Percentiles rank a stretch among this genome's conserved stretches.
Evolutionary conservation across 129 eudicot genomes (phyloP).

Genomic region (Arctium minus): DNA sequence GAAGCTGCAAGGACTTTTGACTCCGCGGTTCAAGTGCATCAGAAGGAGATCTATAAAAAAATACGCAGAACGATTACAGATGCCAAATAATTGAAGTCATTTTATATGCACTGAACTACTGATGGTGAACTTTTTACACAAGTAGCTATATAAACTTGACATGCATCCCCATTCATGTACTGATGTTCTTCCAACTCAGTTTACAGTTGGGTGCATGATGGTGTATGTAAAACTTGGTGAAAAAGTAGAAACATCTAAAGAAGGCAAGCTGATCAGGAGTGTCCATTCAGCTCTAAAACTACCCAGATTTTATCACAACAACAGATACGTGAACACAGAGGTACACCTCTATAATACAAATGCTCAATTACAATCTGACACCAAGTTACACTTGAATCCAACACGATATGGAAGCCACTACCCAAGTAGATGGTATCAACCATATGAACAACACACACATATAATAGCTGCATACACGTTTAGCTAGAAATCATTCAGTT

Average conservation of each 20-base stretch:
- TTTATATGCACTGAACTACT: neutral
- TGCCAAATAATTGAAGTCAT: neutral
- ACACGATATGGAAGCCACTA: too few relatives aligned
- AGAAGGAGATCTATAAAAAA: constrained; percentile 32
- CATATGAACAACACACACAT: too few relatives aligned
- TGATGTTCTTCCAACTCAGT: too few relatives aligned
- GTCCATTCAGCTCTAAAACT: too few relatives aligned
- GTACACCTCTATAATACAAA: too few relatives aligned
- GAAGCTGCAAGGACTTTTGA: constrained; percentile 52
- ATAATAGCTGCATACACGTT: too few relatives aligned
- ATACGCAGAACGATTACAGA: neutral
- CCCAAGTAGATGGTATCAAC: too few relatives aligned
- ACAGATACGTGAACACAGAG: too few relatives aligned
- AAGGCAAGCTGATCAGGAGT: neutral
- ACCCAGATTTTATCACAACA: neutral
- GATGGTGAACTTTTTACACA: neutral
- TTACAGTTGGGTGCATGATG: too few relatives aligned
- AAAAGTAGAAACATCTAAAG: too few relatives aligned
- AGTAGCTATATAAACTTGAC: neutral
- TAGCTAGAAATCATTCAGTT: neutral
- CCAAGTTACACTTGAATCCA: too few relatives aligned
- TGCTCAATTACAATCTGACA: neutral
- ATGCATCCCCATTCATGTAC: neutral
- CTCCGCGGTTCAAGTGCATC: constrained; percentile 27
- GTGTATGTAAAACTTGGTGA: too few relatives aligned